Base-by-base conservation (phyloP, 208 protist species). In the Wallacemonas sp. region DNA sequence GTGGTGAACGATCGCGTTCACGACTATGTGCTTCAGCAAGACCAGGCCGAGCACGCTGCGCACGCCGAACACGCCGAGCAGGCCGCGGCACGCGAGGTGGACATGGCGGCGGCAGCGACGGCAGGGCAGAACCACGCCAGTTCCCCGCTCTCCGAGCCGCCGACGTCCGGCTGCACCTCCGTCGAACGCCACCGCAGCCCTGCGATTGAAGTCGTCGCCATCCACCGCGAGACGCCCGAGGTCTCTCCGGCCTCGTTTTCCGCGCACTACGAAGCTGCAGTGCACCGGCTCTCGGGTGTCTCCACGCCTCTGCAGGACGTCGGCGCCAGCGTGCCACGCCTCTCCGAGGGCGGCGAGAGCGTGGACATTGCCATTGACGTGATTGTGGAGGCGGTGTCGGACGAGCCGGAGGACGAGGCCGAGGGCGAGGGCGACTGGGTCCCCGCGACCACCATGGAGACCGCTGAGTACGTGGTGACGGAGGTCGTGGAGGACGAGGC, bases 401-500 rank as follows among this genome's bases (percentile, higher is more conserved):
- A 74, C 52, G 77, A 82, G 45, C 31, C 54, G 12, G 72, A 79
- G 36, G 38, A 41, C 7, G 54, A 72, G 23, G 73, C n/a, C n/a
- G n/a, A 74, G 2, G 69, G 72, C 0, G 28, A 55, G 8, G 22
- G 32, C 0, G 64, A 63, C 3, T 66, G 71, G 44, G 85, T 86
- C 26, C 36, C 45, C 14, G 85, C 92, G 36, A 28, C 69, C 11
- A 57, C 95, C 22, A 39, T 29, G 25, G 28, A 32, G 1, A 74
- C 86, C 39, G 81, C 95, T 18, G 96, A 98, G 55, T 25, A 70
- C 20, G 12, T 29, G 61, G 78, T 82, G 20, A 98, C 98, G 32
- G 97, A 93, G 42, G 95, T 91, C 23, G 95, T 95, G 29, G 97
- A 98, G 66, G 81, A 50, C 16, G 36, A 41, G 14, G 36, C 7